Evolutionary conservation across 768 basidiomycete species (phyloP), one percentile per base, ranked within the genome.

Genomic region (Tremella yokohamensis): DNA sequence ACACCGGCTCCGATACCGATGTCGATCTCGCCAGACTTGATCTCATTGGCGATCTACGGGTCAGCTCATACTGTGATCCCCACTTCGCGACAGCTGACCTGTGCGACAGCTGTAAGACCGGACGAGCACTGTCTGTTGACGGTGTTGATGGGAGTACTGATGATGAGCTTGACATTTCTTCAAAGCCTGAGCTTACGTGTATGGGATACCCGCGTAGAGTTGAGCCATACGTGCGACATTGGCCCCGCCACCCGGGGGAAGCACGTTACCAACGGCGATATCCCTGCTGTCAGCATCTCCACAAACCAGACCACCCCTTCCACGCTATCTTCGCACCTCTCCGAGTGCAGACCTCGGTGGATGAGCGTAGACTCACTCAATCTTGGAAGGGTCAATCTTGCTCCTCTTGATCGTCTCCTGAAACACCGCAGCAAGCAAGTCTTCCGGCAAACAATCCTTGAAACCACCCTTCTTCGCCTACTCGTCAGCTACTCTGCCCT

Each of bases 111-210:
- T 83, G 93, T 90, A 49, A 98, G 81, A 20, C 93, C 92, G 0
- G 91, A 93, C 1, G 91, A 89, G 77, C 94, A 99, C 50, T 98
- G 83, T 56, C 94, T 82, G 77, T 99, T 99, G 54, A 97, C 84
- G 11, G 88, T 87, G 19, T 88, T 88, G 61, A 97, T 82, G n/a
- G 93, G 87, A 13, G 90, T 86, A 22, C 76, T 78, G 40, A 38
- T 52, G 3, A 18, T 50, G 20, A 24, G 49, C 16, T 18, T 50
- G 20, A n/a, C 4, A 8, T 7, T 7, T 8, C 8, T 29, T n/a
- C 19, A n/a, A 50, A 26, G 11, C 22, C 12, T 4, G 22, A 44
- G 60, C 76, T 65, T 26, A 78, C 62, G 85, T 80, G 54, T 86
- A 82, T 2, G 92, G 94, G 63, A 96, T 87, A 12, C 91, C 92